These are phyloP conservation scores for Boletus eberwhitei DNA, from an alignment of 768 basidiomycete species.

Conservation along the genomic window DNA sequence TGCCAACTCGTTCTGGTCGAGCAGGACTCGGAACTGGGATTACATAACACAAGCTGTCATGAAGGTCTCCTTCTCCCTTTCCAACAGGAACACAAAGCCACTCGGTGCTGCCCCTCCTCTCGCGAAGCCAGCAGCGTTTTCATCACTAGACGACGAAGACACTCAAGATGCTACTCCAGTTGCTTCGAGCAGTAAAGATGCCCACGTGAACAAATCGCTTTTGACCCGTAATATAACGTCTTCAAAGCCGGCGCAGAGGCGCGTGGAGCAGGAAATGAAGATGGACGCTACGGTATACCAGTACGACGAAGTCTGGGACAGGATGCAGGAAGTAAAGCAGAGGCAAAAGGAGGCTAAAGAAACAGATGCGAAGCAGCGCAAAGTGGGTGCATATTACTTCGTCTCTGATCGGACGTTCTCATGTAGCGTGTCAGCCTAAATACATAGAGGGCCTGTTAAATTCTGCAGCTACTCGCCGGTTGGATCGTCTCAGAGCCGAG, in stretches of 20 bases:
- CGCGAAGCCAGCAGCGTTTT: slow-evolving; percentile 61
- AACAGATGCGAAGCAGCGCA: slow-evolving; percentile 68
- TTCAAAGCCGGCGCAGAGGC: slow-evolving; percentile 65
- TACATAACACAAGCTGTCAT: slow-evolving; percentile 38
- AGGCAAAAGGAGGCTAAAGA: slow-evolving; percentile 76
- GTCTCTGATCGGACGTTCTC: slow-evolving; percentile 2
- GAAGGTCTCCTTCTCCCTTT: slow-evolving; percentile 90
- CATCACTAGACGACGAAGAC: slow-evolving; percentile 63
- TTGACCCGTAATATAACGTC: slow-evolving; percentile 56
- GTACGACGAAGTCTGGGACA: slow-evolving; percentile 96
- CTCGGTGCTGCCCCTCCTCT: slow-evolving; percentile 50
- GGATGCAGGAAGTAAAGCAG: slow-evolving; percentile 85
- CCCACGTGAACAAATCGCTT: slow-evolving; percentile 50
- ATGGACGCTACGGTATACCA: slow-evolving; percentile 84
- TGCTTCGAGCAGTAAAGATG: slow-evolving; percentile 38
- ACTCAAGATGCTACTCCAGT: slow-evolving; percentile 48
- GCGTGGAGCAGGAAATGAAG: slow-evolving; percentile 74
- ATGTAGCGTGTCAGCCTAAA: slow-evolving; percentile 63
- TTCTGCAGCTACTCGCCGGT: slow-evolving; percentile 80
- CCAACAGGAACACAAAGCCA: slow-evolving; percentile 49
- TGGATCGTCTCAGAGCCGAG: slow-evolving; percentile 91
- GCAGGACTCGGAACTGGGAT: slow-evolving; percentile 11
- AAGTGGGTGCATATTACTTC: slow-evolving; percentile 46
- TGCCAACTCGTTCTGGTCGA: slow-evolving; percentile 10
- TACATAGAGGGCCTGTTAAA: slow-evolving; percentile 80